Conservation (phyloP, 2,329 filamentous ascomycete species). For the Phaeophleospora eucalypticola region DNA sequence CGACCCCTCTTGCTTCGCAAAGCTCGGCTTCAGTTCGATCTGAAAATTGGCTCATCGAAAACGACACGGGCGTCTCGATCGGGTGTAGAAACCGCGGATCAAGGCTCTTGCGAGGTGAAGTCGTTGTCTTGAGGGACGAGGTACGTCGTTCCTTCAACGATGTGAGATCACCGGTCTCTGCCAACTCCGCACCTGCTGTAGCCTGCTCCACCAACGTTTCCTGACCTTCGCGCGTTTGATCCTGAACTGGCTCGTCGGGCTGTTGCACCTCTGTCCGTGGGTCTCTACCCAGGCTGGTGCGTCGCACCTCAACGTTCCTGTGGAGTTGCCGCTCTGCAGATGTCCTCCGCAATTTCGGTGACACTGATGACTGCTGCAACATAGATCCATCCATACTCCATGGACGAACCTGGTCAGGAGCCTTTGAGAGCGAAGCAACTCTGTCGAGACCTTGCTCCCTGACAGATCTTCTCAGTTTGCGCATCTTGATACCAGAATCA, state of each 20-base stretch:
- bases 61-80: constrained; percentile 20
- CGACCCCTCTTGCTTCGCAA: constrained; percentile 58
- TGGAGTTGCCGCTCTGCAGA: constrained; percentile 19
- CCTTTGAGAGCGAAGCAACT: not conserved
- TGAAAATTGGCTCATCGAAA: constrained; percentile 25
- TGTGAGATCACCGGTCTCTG: not conserved
- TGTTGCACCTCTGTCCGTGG: not conserved
- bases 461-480: constrained; percentile 15
- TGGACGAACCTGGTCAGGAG: constrained; percentile 1
- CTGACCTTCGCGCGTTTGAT: not conserved
- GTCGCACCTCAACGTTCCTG: constrained; percentile 16
- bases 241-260: not conserved
- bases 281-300: constrained; percentile 15
- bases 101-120: constrained; percentile 23
- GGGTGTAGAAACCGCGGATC: constrained; percentile 22
- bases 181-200: not conserved
- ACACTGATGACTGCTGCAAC: constrained; percentile 1
- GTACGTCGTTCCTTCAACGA: constrained; percentile 8
- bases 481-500: constrained; percentile 7
- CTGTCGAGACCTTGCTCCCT: constrained; percentile 15
- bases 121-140: constrained; percentile 13
- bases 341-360: constrained; percentile 16
- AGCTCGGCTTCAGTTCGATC: constrained; percentile 45
- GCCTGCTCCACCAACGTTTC: constrained; percentile 2
- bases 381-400: constrained; percentile 11